phyloP scores from a whole-genome alignment of 306 rosid species.

The Citrullus colocynthis region DNA sequence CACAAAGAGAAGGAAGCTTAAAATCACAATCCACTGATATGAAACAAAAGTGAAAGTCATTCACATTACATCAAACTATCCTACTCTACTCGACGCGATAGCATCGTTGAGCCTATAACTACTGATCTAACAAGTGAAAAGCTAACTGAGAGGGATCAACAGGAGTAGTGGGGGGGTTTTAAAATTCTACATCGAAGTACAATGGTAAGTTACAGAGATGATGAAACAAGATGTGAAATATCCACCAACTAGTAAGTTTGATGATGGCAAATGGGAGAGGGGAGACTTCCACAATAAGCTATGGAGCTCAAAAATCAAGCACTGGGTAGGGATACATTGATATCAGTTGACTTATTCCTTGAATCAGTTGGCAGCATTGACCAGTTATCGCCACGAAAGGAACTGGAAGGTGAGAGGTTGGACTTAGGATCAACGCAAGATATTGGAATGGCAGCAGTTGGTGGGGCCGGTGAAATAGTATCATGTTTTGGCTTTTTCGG shows the following conservation, averaged over 20 bases:
- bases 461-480: slow-evolving; percentile 20
- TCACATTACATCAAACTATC: slow-evolving; percentile 37
- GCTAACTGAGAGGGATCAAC: not conserved
- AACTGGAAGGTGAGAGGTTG: slow-evolving; percentile 24
- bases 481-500: slow-evolving; percentile 68
- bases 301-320: not conserved
- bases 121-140: slow-evolving; percentile 5
- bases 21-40: slow-evolving; percentile 29
- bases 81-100: slow-evolving; percentile 12
- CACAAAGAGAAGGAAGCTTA: not conserved
- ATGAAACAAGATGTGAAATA: not conserved
- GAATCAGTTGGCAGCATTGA: slow-evolving; percentile 32
- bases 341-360: slow-evolving; percentile 41
- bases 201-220: slow-evolving; percentile 1
- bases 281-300: not conserved
- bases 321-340: slow-evolving; percentile 21
- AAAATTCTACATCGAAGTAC: not conserved
- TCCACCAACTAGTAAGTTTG: not conserved
- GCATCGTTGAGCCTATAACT: not conserved
- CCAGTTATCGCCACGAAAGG: slow-evolving; percentile 44
- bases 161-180: not conserved
- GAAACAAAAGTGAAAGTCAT: slow-evolving; percentile 19
- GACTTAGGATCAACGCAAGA: slow-evolving; percentile 47
- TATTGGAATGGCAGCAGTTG: slow-evolving; percentile 35
- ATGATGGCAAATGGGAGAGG: not conserved